Conservation (phyloP, 2,329 filamentous ascomycete genomes). For the Aspergillus latus region DNA sequence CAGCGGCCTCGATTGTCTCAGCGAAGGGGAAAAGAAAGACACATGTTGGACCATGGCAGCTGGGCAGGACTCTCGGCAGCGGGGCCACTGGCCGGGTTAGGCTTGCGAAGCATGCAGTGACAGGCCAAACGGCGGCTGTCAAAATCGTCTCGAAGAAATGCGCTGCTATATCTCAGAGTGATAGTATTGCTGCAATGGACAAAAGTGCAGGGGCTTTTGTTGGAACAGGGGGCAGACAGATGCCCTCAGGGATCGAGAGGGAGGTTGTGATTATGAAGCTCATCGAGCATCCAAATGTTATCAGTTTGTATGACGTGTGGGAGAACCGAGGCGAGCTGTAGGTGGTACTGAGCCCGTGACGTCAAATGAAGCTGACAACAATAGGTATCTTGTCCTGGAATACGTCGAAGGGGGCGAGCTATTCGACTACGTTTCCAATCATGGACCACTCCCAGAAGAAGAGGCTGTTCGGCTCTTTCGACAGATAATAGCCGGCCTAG, state of each 20-base stretch:
- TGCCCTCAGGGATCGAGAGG: constrained; percentile 86
- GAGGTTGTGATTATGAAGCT: constrained; percentile 98
- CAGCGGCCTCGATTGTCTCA: constrained; percentile 56
- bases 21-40: constrained; percentile 61
- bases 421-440: constrained; percentile 78
- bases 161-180: constrained; percentile 76
- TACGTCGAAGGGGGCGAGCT: constrained; percentile 83
- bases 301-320: constrained; percentile 95
- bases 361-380: neutral
- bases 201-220: constrained; percentile 62
- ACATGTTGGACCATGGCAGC: constrained; percentile 88
- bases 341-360: constrained; percentile 35
- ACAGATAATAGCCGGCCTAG: constrained; percentile 87
- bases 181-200: constrained; percentile 81
- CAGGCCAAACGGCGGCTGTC: constrained; percentile 80
- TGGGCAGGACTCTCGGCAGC: constrained; percentile 84
- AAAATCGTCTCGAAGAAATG: constrained; percentile 91
- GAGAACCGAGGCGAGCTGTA: constrained; percentile 94
- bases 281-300: constrained; percentile 91
- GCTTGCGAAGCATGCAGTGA: constrained; percentile 75
- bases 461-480: constrained; percentile 83
- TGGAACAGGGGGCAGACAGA: constrained; percentile 63
- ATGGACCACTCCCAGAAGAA: constrained; percentile 73
- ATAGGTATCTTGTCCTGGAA: constrained; percentile 89
- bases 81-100: constrained; percentile 88